phyloP scores from a whole-genome alignment of 768 basidiomycete species.

The Lanmaoa pseudosensibilis region DNA sequence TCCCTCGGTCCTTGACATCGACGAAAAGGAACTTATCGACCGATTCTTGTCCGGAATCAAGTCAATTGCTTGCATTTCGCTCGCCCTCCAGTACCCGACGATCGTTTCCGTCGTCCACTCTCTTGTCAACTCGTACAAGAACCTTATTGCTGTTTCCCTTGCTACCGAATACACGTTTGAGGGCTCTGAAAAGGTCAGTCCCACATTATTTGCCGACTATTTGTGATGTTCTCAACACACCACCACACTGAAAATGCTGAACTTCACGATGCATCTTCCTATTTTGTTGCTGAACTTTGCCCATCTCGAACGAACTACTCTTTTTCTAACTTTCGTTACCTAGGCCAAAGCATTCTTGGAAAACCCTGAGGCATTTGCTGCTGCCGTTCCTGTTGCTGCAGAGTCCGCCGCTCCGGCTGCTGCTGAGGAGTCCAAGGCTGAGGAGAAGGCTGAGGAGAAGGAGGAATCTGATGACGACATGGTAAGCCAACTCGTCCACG shows the following conservation, averaged over 20 bases:
- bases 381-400: conserved; percentile 64
- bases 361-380: conserved; percentile 98
- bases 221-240: conserved; percentile 33
- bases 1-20: conserved; percentile 87
- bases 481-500: conserved; percentile 44
- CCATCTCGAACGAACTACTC: not conserved
- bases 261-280: conserved; percentile 41
- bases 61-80: conserved; percentile 92
- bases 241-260: conserved; percentile 88
- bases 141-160: conserved; percentile 85
- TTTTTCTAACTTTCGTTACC: conserved; percentile 9
- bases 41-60: conserved; percentile 93
- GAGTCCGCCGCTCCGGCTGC: conserved; percentile 51
- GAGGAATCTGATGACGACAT: conserved; percentile 89
- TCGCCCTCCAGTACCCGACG: conserved; percentile 96
- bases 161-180: conserved; percentile 95
- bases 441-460: conserved; percentile 81
- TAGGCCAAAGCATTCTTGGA: conserved; percentile 95
- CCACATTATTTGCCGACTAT: not conserved
- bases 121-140: conserved; percentile 99
- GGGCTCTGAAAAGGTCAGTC: conserved; percentile 83
- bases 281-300: conserved; percentile 32
- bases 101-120: conserved; percentile 92
- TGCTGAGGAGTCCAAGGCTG: conserved; percentile 56
- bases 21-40: conserved; percentile 86